Conservation (phyloP, 2,329 filamentous ascomycete genomes). For the Microcyclospora tardicrescens region DNA sequence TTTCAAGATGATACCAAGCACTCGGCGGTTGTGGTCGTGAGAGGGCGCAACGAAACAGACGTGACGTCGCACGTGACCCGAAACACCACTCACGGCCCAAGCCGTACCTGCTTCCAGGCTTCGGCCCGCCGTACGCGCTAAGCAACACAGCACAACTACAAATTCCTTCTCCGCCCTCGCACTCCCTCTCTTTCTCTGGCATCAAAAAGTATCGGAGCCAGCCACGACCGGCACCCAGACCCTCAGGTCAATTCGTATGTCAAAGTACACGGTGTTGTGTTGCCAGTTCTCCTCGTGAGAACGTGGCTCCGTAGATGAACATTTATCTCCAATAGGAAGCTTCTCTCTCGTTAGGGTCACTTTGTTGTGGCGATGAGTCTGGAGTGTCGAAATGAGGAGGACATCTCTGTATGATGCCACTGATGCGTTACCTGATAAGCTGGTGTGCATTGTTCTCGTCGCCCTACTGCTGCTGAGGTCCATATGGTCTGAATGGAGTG, state of each 20-base stretch:
- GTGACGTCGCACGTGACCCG: not conserved
- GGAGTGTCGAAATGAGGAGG: constrained; percentile 60
- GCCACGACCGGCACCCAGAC: constrained; percentile 55
- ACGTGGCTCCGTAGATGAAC: constrained; percentile 52
- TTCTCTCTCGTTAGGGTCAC: constrained; percentile 53
- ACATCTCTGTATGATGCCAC: constrained; percentile 26
- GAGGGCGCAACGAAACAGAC: not conserved
- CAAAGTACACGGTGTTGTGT: constrained; percentile 45
- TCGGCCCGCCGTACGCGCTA: too few relatives aligned
- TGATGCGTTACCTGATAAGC: not conserved
- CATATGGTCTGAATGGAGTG: too few relatives aligned
- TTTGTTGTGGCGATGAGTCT: constrained; percentile 59
- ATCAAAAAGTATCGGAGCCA: constrained; percentile 53
- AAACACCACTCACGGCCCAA: not conserved
- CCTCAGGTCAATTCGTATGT: constrained; percentile 11
- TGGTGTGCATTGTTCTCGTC: too few relatives aligned
- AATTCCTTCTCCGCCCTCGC: constrained; percentile 7
- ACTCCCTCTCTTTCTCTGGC: constrained; percentile 25
- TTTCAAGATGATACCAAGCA: constrained; percentile 1
- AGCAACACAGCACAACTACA: constrained; percentile 1
- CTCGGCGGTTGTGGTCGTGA: not conserved
- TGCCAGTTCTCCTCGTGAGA: constrained; percentile 49
- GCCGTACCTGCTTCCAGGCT: constrained; percentile 1
- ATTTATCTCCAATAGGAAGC: constrained; percentile 53
- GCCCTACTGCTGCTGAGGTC: too few relatives aligned